These are phyloP conservation scores for Tephrocybe sp. DNA, from an alignment of 768 basidiomycete genomes.

Conservation along the genomic window DNA sequence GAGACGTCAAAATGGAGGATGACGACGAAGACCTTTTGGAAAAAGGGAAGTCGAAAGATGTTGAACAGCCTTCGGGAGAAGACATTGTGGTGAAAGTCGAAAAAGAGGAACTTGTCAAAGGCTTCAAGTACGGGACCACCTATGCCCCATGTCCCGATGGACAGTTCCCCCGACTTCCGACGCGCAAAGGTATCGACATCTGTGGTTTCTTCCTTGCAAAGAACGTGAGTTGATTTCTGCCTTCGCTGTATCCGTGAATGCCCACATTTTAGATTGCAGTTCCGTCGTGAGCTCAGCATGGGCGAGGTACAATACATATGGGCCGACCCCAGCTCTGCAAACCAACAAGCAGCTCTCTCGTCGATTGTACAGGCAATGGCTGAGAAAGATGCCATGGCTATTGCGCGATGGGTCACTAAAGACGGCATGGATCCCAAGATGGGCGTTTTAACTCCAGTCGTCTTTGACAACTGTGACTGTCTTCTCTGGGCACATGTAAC, in stretches of 20 bases:
- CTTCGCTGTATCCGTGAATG: neutral
- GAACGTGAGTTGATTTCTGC: constrained; percentile 46
- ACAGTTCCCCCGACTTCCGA: constrained; percentile 73
- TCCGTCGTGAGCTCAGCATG: constrained; percentile 80
- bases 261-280: constrained; percentile 40
- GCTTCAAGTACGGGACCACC: constrained; percentile 89
- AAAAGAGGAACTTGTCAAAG: constrained; percentile 76
- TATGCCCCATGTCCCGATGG: constrained; percentile 87
- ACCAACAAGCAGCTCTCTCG: constrained; percentile 83
- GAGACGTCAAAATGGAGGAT: constrained; percentile 41
- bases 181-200: constrained; percentile 84
- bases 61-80: constrained; percentile 28
- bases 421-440: constrained; percentile 82
- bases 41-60: constrained; percentile 20
- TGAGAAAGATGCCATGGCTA: constrained; percentile 64
- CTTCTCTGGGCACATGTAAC: constrained; percentile 80
- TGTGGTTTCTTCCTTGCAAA: constrained; percentile 75
- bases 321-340: constrained; percentile 64
- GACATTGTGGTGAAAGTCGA: constrained; percentile 54
- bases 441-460: constrained; percentile 69
- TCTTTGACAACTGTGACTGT: constrained; percentile 71
- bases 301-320: constrained; percentile 87
- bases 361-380: constrained; percentile 85
- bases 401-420: constrained; percentile 78
- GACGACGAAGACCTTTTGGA: constrained; percentile 29